Conservation (phyloP, 768 basidiomycete species). For the Tulasnella sp. region DNA sequence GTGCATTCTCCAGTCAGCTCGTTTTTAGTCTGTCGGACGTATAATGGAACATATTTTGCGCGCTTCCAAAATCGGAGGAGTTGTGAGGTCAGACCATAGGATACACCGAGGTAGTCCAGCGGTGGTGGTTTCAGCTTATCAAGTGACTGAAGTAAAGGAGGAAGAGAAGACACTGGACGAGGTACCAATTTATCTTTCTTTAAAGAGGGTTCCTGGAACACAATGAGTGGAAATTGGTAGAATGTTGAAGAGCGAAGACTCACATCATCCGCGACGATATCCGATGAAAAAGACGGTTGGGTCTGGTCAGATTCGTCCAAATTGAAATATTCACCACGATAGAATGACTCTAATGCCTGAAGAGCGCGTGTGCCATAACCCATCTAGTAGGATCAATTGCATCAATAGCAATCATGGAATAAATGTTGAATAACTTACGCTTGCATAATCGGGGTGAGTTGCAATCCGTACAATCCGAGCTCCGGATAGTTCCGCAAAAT, state of each 20-base stretch:
- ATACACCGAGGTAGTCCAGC: conserved; percentile 91
- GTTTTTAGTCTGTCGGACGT: conserved; percentile 84
- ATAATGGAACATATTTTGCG: conserved; percentile 79
- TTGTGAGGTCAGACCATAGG: conserved; percentile 82
- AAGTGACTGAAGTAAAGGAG: conserved; percentile 80
- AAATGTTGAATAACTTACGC: conserved; percentile 36
- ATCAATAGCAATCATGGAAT: conserved; percentile 7
- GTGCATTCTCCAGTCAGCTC: conserved; percentile 95
- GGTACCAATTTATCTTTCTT: conserved; percentile 68
- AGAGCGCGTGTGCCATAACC: conserved; percentile 89
- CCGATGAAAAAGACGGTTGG: conserved; percentile 25
- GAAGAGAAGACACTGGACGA: conserved; percentile 67
- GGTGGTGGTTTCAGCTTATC: conserved; percentile 80
- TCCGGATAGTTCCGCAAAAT: conserved; percentile 84
- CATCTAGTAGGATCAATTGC: conserved; percentile 47
- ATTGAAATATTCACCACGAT: conserved; percentile 83
- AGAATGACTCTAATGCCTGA: conserved; percentile 76
- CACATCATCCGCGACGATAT: neutral
- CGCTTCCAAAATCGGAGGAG: conserved; percentile 95
- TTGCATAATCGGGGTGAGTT: conserved; percentile 89
- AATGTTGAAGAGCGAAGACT: too few species aligned
- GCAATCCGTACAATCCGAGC: conserved; percentile 87
- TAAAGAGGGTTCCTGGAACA: conserved; percentile 36
- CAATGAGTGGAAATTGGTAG: neutral
- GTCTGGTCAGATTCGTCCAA: conserved; percentile 49